A percentile compares a stretch with the other conserved stretches of the same genome.
These are phyloP conservation scores for Phytophthora chlamydospora DNA, from an alignment of 352 stramenopile genomes.

Conservation along the genomic window DNA sequence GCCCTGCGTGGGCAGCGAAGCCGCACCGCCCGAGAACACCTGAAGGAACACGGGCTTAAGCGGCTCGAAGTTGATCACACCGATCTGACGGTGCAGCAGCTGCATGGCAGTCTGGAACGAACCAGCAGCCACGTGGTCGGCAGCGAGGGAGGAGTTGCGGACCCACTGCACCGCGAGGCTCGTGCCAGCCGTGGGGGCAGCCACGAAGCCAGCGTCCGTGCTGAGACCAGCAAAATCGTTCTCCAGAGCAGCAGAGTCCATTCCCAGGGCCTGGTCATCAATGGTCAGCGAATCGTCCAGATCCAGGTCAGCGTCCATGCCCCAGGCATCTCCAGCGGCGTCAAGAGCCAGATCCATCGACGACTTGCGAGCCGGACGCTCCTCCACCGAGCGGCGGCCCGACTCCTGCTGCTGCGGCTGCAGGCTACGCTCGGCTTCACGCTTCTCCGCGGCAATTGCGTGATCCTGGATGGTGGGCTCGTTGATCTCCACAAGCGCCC, in stretches of 20 bases:
- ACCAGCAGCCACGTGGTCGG: slow-evolving; percentile 97
- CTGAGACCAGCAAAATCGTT: slow-evolving; percentile 52
- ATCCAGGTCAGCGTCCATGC: slow-evolving; percentile 87
- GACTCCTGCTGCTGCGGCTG: slow-evolving; percentile 55
- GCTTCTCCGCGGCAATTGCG: slow-evolving; percentile 79
- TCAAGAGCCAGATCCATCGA: slow-evolving; percentile 82
- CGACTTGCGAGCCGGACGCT: slow-evolving; percentile 58
- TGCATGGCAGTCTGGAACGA: slow-evolving; percentile 97
- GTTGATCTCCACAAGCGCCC: slow-evolving; percentile 97
- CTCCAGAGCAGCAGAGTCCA: slow-evolving; percentile 59
- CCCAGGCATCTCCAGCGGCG: slow-evolving; percentile 74
- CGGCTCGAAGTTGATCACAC: slow-evolving; percentile 97
- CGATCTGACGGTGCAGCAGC: slow-evolving; percentile 98
- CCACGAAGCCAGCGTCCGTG: slow-evolving; percentile 83
- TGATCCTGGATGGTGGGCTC: slow-evolving; percentile 88
- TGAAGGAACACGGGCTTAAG: slow-evolving; percentile 92
- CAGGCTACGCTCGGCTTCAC: slow-evolving; percentile 72
- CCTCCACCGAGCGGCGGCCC: slow-evolving; percentile 41
- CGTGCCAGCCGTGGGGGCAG: slow-evolving; percentile 89
- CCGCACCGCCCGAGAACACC: slow-evolving; percentile 79
- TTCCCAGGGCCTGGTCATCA: slow-evolving; percentile 44
- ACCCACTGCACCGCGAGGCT: slow-evolving; percentile 93
- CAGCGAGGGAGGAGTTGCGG: slow-evolving; percentile 96
- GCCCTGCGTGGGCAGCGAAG: slow-evolving; percentile 87
- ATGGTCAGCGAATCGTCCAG: slow-evolving; percentile 79